Evolutionary conservation across 768 basidiomycete species (phyloP).

Genomic region (Postia placenta): DNA sequence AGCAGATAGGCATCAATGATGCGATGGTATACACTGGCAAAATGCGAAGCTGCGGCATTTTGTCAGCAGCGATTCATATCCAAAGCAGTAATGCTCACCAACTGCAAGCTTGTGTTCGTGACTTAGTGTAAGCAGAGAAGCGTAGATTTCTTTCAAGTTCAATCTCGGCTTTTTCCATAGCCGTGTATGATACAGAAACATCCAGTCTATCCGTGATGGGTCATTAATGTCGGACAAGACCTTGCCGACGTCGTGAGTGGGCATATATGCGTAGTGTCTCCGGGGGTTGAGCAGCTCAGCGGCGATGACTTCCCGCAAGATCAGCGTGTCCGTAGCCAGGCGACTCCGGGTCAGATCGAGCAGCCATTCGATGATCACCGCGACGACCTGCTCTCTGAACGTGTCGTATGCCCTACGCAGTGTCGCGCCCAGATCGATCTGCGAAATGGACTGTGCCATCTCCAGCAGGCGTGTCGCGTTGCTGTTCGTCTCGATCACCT

Average conservation of each 20-base stretch:
- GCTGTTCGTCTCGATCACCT: slow-evolving; percentile 72
- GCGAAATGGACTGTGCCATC: slow-evolving; percentile 69
- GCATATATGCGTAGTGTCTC: slow-evolving; percentile 40
- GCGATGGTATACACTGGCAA: slow-evolving; percentile 78
- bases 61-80: neutral
- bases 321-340: slow-evolving; percentile 57
- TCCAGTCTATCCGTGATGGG: slow-evolving; percentile 62
- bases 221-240: slow-evolving; percentile 33
- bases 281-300: slow-evolving; percentile 61
- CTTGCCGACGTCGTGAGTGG: slow-evolving; percentile 28
- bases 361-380: slow-evolving; percentile 83
- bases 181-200: slow-evolving; percentile 77
- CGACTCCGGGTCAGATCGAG: slow-evolving; percentile 72
- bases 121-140: slow-evolving; percentile 64
- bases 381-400: slow-evolving; percentile 80
- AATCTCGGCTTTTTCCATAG: slow-evolving; percentile 83
- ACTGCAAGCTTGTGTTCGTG: slow-evolving; percentile 71
- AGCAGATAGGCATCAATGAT: slow-evolving; percentile 90
- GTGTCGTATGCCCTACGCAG: slow-evolving; percentile 83
- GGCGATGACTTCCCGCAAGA: slow-evolving; percentile 69
- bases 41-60: slow-evolving; percentile 58
- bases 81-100: slow-evolving; percentile 38
- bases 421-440: slow-evolving; percentile 90
- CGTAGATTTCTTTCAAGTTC: slow-evolving; percentile 78
- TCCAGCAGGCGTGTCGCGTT: slow-evolving; percentile 55